phyloP scores from a whole-genome alignment of 2,329 filamentous ascomycete genomes.

The Tolypocladium tundrense region DNA sequence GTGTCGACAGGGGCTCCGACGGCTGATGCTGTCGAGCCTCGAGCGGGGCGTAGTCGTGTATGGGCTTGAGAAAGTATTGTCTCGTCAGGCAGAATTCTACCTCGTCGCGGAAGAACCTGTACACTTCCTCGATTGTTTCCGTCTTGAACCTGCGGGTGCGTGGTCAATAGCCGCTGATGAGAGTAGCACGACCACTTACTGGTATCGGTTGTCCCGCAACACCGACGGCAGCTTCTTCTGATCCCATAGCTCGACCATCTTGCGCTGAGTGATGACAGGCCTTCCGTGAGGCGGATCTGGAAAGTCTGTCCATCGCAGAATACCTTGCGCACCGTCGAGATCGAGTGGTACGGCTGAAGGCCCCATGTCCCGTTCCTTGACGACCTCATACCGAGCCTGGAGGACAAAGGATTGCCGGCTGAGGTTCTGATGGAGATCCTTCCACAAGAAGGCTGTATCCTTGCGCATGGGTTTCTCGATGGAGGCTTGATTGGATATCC shows the following conservation, averaged over 20 bases:
- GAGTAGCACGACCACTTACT: constrained; percentile 22
- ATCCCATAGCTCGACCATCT: constrained; percentile 45
- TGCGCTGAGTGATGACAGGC: constrained; percentile 39
- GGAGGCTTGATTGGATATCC: constrained; percentile 32
- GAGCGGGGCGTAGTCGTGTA: constrained; percentile 22
- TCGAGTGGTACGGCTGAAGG: constrained; percentile 20
- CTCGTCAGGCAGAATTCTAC: constrained; percentile 43
- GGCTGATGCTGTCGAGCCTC: constrained; percentile 9
- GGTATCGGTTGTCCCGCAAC: constrained; percentile 41
- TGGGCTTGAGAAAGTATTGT: constrained; percentile 30
- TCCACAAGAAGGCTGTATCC: constrained; percentile 33
- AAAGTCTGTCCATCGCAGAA: constrained; percentile 48
- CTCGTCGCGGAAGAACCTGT: constrained; percentile 42
- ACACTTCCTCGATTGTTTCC: constrained; percentile 43
- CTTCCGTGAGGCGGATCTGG: constrained; percentile 43
- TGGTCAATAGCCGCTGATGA: constrained; percentile 1
- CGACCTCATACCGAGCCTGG: constrained; percentile 43
- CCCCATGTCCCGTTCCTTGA: constrained; percentile 36
- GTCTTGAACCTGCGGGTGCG: constrained; percentile 34
- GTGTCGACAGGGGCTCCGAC: constrained; percentile 10
- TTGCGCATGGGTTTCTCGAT: constrained; percentile 28
- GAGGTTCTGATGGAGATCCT: constrained; percentile 43
- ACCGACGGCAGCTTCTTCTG: constrained; percentile 36
- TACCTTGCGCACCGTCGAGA: constrained; percentile 33
- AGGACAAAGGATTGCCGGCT: constrained; percentile 46